phyloP scores from a whole-genome alignment of 768 basidiomycete genomes.

The Polyporus arcularius region DNA sequence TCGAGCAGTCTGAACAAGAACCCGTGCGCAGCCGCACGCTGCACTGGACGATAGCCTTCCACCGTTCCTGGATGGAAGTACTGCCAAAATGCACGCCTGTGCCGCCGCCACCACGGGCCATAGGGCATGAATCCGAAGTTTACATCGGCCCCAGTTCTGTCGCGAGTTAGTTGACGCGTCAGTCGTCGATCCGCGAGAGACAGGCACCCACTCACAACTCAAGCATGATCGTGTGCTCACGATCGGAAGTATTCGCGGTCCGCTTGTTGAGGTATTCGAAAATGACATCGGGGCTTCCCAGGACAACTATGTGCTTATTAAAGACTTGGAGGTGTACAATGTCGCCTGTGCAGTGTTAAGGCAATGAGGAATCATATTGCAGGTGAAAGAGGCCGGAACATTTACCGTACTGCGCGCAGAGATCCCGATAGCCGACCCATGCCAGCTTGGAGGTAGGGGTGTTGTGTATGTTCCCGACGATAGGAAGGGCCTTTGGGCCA shows the following conservation, averaged over 20 bases:
- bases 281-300: background rate
- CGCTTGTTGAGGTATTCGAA: background rate
- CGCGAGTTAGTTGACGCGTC: background rate
- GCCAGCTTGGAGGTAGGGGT: background rate
- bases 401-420: background rate
- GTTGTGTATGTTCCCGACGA: conserved; percentile 1
- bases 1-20: background rate
- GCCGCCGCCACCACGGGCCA: background rate
- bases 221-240: background rate
- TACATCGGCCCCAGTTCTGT: conserved; percentile 6
- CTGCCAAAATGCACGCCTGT: background rate
- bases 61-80: background rate
- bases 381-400: no score
- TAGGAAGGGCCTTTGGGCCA: conserved; percentile 3
- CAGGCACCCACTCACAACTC: background rate
- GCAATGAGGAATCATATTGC: no score
- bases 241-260: background rate
- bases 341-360: background rate
- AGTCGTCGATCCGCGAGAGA: no score
- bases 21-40: background rate
- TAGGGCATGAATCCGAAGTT: background rate
- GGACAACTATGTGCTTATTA: background rate
- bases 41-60: background rate
- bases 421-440: background rate
- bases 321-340: background rate